Percentiles rank a stretch among this genome's conserved stretches.
phyloP scores from a whole-genome alignment of 2,329 filamentous ascomycete genomes.

The Aspergillus neotritici region DNA sequence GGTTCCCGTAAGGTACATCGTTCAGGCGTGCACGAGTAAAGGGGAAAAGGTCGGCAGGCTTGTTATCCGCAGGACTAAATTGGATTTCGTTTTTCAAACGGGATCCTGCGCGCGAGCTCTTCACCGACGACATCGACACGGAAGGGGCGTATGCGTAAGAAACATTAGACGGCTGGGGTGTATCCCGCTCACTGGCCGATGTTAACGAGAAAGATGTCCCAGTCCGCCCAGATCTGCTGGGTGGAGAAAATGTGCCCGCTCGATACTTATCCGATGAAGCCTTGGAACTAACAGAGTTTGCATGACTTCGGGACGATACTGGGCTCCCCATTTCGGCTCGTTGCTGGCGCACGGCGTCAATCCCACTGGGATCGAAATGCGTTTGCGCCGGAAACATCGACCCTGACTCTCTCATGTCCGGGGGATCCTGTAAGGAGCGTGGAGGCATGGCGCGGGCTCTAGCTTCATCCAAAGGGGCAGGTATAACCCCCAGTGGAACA shows the following conservation, averaged over 20 bases:
- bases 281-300: constrained; percentile 56
- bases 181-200: constrained; percentile 29
- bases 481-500: constrained; percentile 68
- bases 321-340: constrained; percentile 63
- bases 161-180: constrained; percentile 33
- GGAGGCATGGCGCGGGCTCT: constrained; percentile 22
- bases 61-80: constrained; percentile 65
- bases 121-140: constrained; percentile 45
- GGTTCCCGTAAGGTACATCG: constrained; percentile 74
- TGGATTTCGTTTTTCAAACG: constrained; percentile 74
- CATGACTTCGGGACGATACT: constrained; percentile 56
- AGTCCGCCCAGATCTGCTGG: constrained; percentile 39
- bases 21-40: constrained; percentile 73
- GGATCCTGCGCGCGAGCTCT: constrained; percentile 51
- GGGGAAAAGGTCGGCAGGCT: constrained; percentile 74
- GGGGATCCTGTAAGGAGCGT: constrained; percentile 32
- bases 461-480: constrained; percentile 70
- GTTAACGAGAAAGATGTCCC: constrained; percentile 43
- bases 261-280: constrained; percentile 46
- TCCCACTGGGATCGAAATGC: constrained; percentile 62
- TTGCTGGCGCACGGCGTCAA: constrained; percentile 57
- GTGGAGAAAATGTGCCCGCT: constrained; percentile 36
- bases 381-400: constrained; percentile 66
- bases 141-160: constrained; percentile 42
- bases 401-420: constrained; percentile 67